Base-by-base conservation (phyloP, 202 grass and related monocot genomes). In the Musa balbisiana region DNA sequence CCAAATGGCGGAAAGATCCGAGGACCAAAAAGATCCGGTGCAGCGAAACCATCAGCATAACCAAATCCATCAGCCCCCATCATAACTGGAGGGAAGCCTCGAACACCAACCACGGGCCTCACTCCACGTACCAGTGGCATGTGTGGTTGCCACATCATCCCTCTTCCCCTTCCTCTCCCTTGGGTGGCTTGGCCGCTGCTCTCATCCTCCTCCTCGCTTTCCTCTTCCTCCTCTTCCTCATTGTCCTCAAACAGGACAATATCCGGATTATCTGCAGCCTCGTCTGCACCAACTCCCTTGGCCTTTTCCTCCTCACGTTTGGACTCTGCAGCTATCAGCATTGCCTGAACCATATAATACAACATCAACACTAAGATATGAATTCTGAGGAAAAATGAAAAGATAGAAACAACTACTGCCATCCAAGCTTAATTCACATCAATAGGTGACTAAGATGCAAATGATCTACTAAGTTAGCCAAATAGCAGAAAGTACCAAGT, bases 141-240 rank as follows among this genome's bases (percentile, higher is more conserved):
- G 58, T 98, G 94, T 73, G 95, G 91, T 9, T 81, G 91, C 95
- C 95, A 98, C 79, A 89, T 92, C 81, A 88, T 80, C 69, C 89
- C 85, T 55, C 86, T 91, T 76, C 85, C 87, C 51, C 91, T 89
- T 72, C 84, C 88, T 73, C 91, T 87, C 27, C 87, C 93, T 83
- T 88, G 92, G 56, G 80, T 75, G 68, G 79, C 87, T 52, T 90
- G 91, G 65, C 81, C 4, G 0, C 33, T 91, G 71, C 74, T 76
- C 23, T 92, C 91, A 52, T 94, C 95, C n/a, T 93, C 90, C 62
- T 96, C 92, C 79, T 96, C 92, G 1, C 90, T 92, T 87, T 96
- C 92, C 49, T 96, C 92, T 55, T 97, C 94, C 64, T 98, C 94
- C 20, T 98, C 94, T 55, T 98, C 94, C 69, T 98, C 94, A 43